A percentile compares a stretch with the other conserved stretches of the same genome.
These are phyloP conservation scores for Arthroderma sp. DNA, from an alignment of 2,329 filamentous ascomycete genomes.

Conservation along the genomic window DNA sequence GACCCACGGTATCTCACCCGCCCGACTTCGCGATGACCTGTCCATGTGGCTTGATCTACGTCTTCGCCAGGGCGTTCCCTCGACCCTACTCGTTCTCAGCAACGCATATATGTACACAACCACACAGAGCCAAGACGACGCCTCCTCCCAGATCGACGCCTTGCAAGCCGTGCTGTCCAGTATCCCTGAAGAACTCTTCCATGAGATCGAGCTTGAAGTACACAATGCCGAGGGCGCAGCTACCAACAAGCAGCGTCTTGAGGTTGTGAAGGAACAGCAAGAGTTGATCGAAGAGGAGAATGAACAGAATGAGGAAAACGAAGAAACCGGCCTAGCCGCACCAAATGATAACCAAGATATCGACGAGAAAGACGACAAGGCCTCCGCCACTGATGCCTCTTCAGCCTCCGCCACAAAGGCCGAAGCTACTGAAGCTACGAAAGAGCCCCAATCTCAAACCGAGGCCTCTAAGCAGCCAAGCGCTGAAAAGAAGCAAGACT, in stretches of 20 bases:
- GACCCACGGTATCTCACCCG: slow-evolving; percentile 83
- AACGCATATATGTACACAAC: slow-evolving; percentile 94
- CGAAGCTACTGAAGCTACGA: slow-evolving; percentile 33
- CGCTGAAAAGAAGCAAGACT: slow-evolving; percentile 18
- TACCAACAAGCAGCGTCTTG: slow-evolving; percentile 96
- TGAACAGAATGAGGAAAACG: slow-evolving; percentile 72
- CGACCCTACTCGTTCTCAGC: slow-evolving; percentile 84
- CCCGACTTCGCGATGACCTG: slow-evolving; percentile 73
- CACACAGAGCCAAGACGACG: slow-evolving; percentile 61
- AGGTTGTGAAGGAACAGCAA: slow-evolving; percentile 96
- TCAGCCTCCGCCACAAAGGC: slow-evolving; percentile 39
- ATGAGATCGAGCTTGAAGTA: slow-evolving; percentile 97
- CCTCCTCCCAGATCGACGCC: slow-evolving; percentile 81
- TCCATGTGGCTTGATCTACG: slow-evolving; percentile 89
- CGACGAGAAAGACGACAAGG: slow-evolving; percentile 63
- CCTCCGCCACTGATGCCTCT: slow-evolving; percentile 35
- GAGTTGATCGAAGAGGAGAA: slow-evolving; percentile 97
- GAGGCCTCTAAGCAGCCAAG: slow-evolving; percentile 7
- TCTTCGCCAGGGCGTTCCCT: slow-evolving; percentile 88
- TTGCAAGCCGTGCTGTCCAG: slow-evolving; percentile 83
- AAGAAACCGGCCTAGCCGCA: slow-evolving; percentile 58
- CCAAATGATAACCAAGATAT: slow-evolving; percentile 84
- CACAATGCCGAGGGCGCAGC: slow-evolving; percentile 93
- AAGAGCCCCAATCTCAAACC: slow-evolving; percentile 5
- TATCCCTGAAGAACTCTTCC: slow-evolving; percentile 96